Evolutionary conservation across 495 filamentous ascomycete species (phyloP), one percentile per base, ranked within the genome.

Genomic region (Clavariopsis aquatica): DNA sequence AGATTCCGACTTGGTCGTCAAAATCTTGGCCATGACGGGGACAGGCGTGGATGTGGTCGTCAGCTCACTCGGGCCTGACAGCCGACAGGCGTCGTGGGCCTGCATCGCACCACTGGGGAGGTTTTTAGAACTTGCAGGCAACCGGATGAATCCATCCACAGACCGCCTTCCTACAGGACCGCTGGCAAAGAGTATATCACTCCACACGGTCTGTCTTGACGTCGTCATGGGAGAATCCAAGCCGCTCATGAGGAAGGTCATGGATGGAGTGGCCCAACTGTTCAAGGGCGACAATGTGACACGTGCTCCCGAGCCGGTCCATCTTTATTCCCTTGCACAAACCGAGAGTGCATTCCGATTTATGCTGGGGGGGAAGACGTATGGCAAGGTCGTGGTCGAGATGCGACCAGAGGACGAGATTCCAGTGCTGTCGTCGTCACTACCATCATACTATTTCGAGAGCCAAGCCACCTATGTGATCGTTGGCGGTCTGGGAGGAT

Each of bases 401-500:
- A 41, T 41, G 36, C 9, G 36, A n/a, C 9, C 9, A 9, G 36
- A 41, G 9, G 36, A 9, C 36, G 36, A 41, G n/a, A n/a, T n/a
- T n/a, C n/a, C n/a, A n/a, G n/a, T n/a, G n/a, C n/a, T n/a, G n/a
- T n/a, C n/a, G n/a, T n/a, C n/a, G n/a, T n/a, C n/a, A n/a, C n/a
- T n/a, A n/a, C n/a, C n/a, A n/a, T n/a, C n/a, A n/a, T n/a, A n/a
- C n/a, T n/a, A n/a, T n/a, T n/a, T n/a, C n/a, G n/a, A n/a, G n/a
- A n/a, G n/a, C n/a, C n/a, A 52, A 2, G 15, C 49, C 2, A 52
- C 38, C n/a, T 64, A 64, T 41, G 15, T 57, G 1, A 64, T 64
- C 19, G 38, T 41, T 10, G 70, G 70, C 19, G 66, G 66, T n/a
- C 51, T 70, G 13, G 70, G 70, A 19, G 70, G 67, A 7, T 46